A percentile compares a stretch with the other conserved stretches of the same genome.
Conservation (phyloP, 2,329 filamentous ascomycete genomes). For the Sarocladiaceae sp. region DNA sequence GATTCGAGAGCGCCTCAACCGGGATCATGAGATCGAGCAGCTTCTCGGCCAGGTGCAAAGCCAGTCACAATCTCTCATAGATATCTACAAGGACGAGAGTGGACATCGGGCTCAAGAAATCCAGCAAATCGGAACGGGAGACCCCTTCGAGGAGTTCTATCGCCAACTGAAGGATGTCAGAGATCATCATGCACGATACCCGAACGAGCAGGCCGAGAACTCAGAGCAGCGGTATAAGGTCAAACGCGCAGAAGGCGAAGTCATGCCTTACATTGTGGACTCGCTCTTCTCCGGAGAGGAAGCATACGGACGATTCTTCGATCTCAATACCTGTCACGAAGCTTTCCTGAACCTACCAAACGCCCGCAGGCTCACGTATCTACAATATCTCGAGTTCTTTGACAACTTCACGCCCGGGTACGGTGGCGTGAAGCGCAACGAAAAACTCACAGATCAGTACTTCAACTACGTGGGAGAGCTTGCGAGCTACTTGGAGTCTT, state of each 20-base stretch:
- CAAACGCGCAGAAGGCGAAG: conserved; percentile 60
- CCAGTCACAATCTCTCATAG: conserved; percentile 75
- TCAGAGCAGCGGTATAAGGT: conserved; percentile 86
- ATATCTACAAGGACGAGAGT: conserved; percentile 78
- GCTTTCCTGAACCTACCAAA: conserved; percentile 85
- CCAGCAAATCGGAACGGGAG: conserved; percentile 76
- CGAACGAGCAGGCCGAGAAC: conserved; percentile 92
- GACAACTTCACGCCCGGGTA: conserved; percentile 77
- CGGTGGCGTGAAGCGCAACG: conserved; percentile 68
- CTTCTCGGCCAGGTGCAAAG: conserved; percentile 84
- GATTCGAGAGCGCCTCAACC: conserved; percentile 83
- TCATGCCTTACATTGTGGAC: conserved; percentile 68
- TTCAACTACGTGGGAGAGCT: conserved; percentile 83
- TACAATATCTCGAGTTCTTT: conserved; percentile 90
- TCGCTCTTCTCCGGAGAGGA: conserved; percentile 95
- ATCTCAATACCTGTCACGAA: conserved; percentile 80
- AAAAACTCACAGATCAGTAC: conserved; percentile 91
- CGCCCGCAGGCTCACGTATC: conserved; percentile 79
- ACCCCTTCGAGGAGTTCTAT: conserved; percentile 89
- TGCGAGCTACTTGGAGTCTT: conserved; percentile 79
- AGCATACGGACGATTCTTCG: conserved; percentile 86
- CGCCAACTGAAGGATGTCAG: conserved; percentile 77
- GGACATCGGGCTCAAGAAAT: conserved; percentile 73
- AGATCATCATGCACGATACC: conserved; percentile 84
- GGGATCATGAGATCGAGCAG: conserved; percentile 87